Evolutionary conservation across 2,329 filamentous ascomycete species (phyloP).

Genomic region (Tolypocladium sp.): DNA sequence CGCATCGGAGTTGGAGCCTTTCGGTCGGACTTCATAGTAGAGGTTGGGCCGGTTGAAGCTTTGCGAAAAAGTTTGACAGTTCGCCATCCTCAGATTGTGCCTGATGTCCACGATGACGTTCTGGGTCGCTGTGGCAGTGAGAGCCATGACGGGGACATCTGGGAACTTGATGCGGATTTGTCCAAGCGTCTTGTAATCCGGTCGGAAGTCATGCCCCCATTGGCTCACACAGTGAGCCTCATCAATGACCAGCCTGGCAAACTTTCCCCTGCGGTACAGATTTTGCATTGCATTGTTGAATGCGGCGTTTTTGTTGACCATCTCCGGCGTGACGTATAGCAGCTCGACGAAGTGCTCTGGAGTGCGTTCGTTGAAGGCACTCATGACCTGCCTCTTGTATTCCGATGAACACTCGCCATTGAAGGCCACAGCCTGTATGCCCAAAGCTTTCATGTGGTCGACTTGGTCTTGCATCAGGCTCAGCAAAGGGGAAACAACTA

Average conservation of each 20-base stretch:
- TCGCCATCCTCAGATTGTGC: conserved; percentile 75
- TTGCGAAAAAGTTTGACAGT: conserved; percentile 73
- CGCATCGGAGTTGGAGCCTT: conserved; percentile 46
- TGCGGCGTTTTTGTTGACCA: conserved; percentile 72
- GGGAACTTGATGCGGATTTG: conserved; percentile 63
- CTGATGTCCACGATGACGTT: conserved; percentile 90
- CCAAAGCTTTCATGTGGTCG: conserved; percentile 62
- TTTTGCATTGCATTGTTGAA: conserved; percentile 58
- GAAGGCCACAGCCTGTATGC: conserved; percentile 72
- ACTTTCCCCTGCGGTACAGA: conserved; percentile 60
- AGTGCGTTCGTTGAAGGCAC: conserved; percentile 48
- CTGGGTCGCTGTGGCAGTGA: conserved; percentile 90
- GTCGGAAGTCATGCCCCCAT: conserved; percentile 97
- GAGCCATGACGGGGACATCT: conserved; percentile 80
- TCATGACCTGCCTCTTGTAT: conserved; percentile 58
- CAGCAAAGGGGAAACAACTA: conserved; percentile 89
- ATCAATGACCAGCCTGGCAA: conserved; percentile 91
- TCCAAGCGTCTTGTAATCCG: conserved; percentile 85
- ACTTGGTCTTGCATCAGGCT: conserved; percentile 98
- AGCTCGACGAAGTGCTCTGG: conserved; percentile 75
- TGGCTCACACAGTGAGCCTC: conserved; percentile 99
- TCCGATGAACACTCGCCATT: conserved; percentile 64
- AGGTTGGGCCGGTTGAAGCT: conserved; percentile 97
- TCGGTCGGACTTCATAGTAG: conserved; percentile 73
- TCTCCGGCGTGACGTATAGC: conserved; percentile 93